Conservation (phyloP, 805 yeast species). For the Pichia cephalocereana region DNA sequence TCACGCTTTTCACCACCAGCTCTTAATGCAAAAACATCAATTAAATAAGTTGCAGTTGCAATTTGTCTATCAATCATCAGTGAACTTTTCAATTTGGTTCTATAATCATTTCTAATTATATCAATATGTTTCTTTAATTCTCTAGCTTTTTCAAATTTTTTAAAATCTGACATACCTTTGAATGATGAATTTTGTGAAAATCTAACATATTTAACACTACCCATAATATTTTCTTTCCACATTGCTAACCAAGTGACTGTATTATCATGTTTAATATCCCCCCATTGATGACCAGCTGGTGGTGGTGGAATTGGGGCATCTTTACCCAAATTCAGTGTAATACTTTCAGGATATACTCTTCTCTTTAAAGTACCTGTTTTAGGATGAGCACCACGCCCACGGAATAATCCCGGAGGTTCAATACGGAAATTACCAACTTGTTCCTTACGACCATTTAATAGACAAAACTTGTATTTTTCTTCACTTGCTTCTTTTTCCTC, state of each 20-base stretch:
- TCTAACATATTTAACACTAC: slow-evolving; percentile 77
- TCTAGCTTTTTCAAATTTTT: slow-evolving; percentile 90
- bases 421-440: slow-evolving; percentile 89
- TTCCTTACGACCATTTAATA: slow-evolving; percentile 79
- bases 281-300: slow-evolving; percentile 88
- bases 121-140: slow-evolving; percentile 68
- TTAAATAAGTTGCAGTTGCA: slow-evolving; percentile 88
- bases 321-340: slow-evolving; percentile 71
- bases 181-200: slow-evolving; percentile 85
- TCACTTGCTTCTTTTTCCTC: slow-evolving; percentile 67
- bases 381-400: slow-evolving; percentile 97
- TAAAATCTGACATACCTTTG: slow-evolving; percentile 84
- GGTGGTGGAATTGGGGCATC: slow-evolving; percentile 69
- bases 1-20: slow-evolving; percentile 98
- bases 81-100: slow-evolving; percentile 55
- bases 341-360: slow-evolving; percentile 83
- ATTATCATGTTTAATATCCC: slow-evolving; percentile 77
- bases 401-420: slow-evolving; percentile 92
- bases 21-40: slow-evolving; percentile 89
- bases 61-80: slow-evolving; percentile 82
- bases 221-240: slow-evolving; percentile 92
- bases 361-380: slow-evolving; percentile 86
- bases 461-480: slow-evolving; percentile 73
- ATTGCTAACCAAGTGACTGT: slow-evolving; percentile 93
- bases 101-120: slow-evolving; percentile 67